Evolutionary conservation across 108 stramenopile genomes (phyloP).

Genomic region (Skeletonema costatum): DNA sequence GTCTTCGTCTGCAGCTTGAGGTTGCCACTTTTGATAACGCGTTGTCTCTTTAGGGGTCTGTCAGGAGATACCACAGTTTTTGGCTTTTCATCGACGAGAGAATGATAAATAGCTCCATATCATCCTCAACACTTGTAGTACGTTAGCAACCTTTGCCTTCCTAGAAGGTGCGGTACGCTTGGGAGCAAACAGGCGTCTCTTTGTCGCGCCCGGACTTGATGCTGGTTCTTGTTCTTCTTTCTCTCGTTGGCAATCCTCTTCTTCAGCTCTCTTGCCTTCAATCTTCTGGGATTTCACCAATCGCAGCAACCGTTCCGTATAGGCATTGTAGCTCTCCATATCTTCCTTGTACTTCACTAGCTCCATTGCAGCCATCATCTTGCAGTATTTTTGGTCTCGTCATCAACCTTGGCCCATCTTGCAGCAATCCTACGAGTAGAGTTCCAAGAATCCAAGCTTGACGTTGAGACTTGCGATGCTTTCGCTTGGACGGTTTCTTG

Average conservation of each 20-base stretch:
- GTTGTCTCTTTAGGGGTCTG: background rate
- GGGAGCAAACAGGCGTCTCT: background rate
- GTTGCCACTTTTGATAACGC: background rate
- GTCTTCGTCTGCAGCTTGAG: slow-evolving; percentile 1
- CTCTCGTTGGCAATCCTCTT: slow-evolving; percentile 16
- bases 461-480: slow-evolving; percentile 82
- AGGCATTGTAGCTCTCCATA: slow-evolving; percentile 40
- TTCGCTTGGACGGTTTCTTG: slow-evolving; percentile 41
- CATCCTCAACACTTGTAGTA: slow-evolving; percentile 14
- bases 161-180: background rate
- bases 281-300: slow-evolving; percentile 45
- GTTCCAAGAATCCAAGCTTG: slow-evolving; percentile 77
- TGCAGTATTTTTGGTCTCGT: slow-evolving; percentile 41
- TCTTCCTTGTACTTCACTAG: slow-evolving; percentile 49
- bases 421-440: slow-evolving; percentile 67
- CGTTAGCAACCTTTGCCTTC: background rate
- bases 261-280: slow-evolving; percentile 26
- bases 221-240: slow-evolving; percentile 15
- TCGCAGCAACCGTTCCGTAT: slow-evolving; percentile 29
- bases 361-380: slow-evolving; percentile 49
- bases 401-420: slow-evolving; percentile 55
- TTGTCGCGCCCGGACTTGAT: background rate
- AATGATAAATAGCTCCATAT: slow-evolving; percentile 39
- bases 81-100: slow-evolving; percentile 15
- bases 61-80: background rate